Percentiles rank a stretch among this genome's conserved stretches.
Evolutionary conservation across 345 rosid species (phyloP).

Genomic region (Euphorbia tirucalli): DNA sequence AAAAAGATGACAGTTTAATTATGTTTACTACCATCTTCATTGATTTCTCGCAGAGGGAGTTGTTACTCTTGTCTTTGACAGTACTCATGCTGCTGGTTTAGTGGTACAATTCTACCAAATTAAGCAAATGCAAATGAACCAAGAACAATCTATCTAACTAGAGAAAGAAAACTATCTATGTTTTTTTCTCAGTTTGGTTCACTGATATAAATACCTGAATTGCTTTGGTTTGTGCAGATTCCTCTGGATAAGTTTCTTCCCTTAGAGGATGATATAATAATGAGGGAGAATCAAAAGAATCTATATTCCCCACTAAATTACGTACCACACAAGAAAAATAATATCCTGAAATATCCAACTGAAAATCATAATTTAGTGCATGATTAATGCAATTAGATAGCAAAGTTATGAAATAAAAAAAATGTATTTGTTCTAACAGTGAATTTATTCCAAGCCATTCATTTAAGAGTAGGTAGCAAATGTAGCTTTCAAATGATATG

Average conservation of each 20-base stretch:
- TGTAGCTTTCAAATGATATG: background rate
- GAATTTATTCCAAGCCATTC: background rate
- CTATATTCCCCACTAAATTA: conserved; percentile 6
- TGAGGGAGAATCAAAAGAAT: conserved; percentile 14
- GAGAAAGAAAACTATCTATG: background rate
- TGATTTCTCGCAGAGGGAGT: conserved; percentile 47
- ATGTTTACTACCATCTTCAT: conserved; percentile 46
- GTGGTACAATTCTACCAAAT: background rate
- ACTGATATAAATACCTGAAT: conserved; percentile 1
- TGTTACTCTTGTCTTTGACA: conserved; percentile 24
- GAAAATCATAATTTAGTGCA: background rate
- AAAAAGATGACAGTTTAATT: conserved; percentile 46
- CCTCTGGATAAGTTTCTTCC: conserved; percentile 19
- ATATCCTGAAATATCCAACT: background rate
- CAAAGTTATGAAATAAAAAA: too few species aligned
- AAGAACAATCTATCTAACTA: background rate
- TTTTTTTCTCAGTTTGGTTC: background rate
- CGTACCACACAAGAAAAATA: background rate
- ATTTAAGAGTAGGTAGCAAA: background rate
- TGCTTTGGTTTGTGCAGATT: conserved; percentile 16
- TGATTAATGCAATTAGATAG: background rate
- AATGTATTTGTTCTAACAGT: background rate
- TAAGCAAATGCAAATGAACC: background rate
- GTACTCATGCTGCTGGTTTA: conserved; percentile 30
- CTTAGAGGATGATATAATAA: background rate